Percentiles rank a stretch among this genome's conserved stretches.
phyloP scores from a whole-genome alignment of 352 stramenopile species.

The Globisporangium cystogenes region DNA sequence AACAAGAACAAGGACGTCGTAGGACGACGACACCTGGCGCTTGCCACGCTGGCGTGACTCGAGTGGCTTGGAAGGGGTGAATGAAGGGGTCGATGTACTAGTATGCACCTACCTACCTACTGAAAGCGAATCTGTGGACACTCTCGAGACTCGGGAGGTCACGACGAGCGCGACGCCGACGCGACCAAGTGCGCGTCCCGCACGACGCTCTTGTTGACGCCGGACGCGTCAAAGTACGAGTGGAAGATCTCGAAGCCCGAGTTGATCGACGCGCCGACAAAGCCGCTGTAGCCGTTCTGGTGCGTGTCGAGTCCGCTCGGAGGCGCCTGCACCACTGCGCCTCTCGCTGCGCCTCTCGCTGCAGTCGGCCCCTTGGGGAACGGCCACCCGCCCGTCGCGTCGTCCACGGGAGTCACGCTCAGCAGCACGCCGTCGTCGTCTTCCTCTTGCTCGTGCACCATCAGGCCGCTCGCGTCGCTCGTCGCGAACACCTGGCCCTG shows the following conservation, averaged over 20 bases:
- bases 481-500: constrained; percentile 80
- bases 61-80: too few relatives aligned
- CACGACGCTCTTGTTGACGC: not conserved
- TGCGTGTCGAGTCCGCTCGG: constrained; percentile 7
- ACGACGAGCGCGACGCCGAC: not conserved
- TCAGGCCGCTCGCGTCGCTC: constrained; percentile 45
- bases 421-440: constrained; percentile 73
- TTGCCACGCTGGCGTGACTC: too few relatives aligned
- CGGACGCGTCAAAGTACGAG: constrained; percentile 60
- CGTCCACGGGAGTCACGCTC: constrained; percentile 52
- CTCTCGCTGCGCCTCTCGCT: not conserved
- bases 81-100: too few relatives aligned
- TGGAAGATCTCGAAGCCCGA: constrained; percentile 72
- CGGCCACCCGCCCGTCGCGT: constrained; percentile 3
- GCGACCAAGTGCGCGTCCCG: not conserved
- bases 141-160: not conserved
- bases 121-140: not conserved
- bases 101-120: too few relatives aligned
- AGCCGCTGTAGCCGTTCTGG: constrained; percentile 16
- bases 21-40: too few relatives aligned
- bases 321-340: not conserved
- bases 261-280: constrained; percentile 55
- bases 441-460: constrained; percentile 73
- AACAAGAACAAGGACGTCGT: too few relatives aligned
- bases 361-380: not conserved